Percentiles rank a stretch among this genome's conserved stretches.
These are phyloP conservation scores for Candida odintsovae DNA, from an alignment of 805 yeast genomes.

Conservation along the genomic window DNA sequence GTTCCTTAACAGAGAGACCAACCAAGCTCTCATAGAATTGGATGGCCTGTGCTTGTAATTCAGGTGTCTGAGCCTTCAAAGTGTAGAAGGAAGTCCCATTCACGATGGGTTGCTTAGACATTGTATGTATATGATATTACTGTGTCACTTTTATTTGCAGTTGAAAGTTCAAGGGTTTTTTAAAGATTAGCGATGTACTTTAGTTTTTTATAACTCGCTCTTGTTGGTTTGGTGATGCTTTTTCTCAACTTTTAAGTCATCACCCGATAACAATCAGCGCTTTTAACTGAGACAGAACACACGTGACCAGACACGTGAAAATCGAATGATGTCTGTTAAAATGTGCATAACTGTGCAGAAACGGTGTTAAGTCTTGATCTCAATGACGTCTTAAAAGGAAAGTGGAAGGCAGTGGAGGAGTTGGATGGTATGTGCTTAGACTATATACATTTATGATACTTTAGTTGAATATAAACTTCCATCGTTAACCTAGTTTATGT, in stretches of 20 bases:
- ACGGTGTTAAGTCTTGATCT: too few relatives aligned
- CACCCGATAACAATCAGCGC: neutral
- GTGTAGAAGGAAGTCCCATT: constrained; percentile 52
- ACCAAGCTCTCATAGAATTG: constrained; percentile 51
- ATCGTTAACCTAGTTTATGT: too few relatives aligned
- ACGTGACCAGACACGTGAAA: neutral
- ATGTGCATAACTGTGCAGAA: too few relatives aligned
- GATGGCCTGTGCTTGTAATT: constrained; percentile 39
- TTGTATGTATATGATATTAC: constrained; percentile 3
- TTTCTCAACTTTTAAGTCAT: neutral
- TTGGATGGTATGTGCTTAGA: too few relatives aligned
- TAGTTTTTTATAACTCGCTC: neutral
- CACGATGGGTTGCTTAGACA: constrained; percentile 32
- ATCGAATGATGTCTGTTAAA: neutral
- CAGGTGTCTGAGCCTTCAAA: constrained; percentile 45
- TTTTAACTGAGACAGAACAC: too few relatives aligned
- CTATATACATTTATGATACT: too few relatives aligned
- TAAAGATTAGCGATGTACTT: too few relatives aligned
- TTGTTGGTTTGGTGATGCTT: neutral
- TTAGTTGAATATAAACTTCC: too few relatives aligned
- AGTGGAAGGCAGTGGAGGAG: too few relatives aligned
- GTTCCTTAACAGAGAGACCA: constrained; percentile 28
- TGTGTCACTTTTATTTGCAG: neutral
- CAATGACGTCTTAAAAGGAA: too few relatives aligned
- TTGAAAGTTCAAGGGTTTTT: neutral